Evolutionary conservation across 2,329 filamentous ascomycete species (phyloP).

Genomic region (Claviceps sp.): DNA sequence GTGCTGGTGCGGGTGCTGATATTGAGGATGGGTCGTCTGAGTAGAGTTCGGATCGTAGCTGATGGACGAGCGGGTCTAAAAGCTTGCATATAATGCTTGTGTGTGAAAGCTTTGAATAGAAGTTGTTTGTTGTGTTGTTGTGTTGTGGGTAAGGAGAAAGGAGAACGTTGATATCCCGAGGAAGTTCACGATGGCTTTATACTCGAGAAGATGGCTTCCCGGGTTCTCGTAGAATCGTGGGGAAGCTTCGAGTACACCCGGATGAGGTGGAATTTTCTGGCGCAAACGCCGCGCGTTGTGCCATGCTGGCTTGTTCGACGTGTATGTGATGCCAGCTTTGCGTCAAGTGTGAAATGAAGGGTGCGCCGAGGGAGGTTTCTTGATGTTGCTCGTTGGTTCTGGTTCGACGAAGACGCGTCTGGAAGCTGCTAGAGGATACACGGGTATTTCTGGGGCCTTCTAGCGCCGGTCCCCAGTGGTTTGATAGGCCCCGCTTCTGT

Average conservation of each 20-base stretch:
- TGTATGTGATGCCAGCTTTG: neutral
- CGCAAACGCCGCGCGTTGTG: neutral
- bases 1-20: constrained; percentile 1
- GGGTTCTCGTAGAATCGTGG: neutral
- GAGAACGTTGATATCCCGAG: neutral
- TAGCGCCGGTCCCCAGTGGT: neutral
- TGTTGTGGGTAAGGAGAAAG: neutral
- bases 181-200: constrained; percentile 1
- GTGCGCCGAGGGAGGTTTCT: neutral
- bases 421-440: neutral
- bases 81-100: constrained; percentile 11
- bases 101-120: neutral
- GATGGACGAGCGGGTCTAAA: constrained; percentile 12
- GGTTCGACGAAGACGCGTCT: neutral
- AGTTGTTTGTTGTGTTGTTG: neutral
- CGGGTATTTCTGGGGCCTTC: neutral
- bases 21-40: constrained; percentile 12
- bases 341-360: neutral
- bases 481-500: neutral
- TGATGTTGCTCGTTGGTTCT: neutral
- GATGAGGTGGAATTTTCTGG: neutral
- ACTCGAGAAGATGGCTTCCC: neutral
- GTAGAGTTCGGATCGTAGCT: constrained; percentile 11
- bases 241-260: neutral
- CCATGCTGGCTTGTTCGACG: neutral